Evolutionary conservation across 345 rosid species (phyloP).

Genomic region (Syzygium jambos): DNA sequence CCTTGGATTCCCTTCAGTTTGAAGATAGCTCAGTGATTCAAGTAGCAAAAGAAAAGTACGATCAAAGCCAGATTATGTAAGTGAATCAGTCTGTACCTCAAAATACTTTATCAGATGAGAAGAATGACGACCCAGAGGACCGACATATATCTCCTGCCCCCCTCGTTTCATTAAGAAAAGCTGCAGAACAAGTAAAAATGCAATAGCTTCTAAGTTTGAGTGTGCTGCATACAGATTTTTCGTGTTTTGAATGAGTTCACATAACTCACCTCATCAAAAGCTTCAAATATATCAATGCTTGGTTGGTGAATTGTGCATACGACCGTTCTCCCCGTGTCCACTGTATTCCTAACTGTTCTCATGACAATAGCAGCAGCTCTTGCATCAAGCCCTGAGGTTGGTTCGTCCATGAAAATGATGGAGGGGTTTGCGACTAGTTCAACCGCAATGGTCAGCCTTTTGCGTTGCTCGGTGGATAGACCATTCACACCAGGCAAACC

Average conservation of each 20-base stretch:
- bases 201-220: background rate
- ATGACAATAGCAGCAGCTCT: background rate
- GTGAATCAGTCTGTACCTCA: conserved; percentile 17
- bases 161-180: conserved; percentile 36
- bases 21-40: background rate
- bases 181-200: conserved; percentile 10
- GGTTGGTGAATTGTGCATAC: background rate
- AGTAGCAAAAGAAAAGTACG: background rate
- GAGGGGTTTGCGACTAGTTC: background rate
- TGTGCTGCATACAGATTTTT: background rate
- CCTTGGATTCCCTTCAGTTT: conserved; percentile 24
- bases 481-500: background rate
- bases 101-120: conserved; percentile 28
- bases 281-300: background rate
- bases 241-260: background rate
- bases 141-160: conserved; percentile 42
- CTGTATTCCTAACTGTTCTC: background rate
- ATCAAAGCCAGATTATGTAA: background rate
- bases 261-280: background rate
- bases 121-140: conserved; percentile 38
- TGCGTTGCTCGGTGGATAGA: background rate
- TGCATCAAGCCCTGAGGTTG: background rate
- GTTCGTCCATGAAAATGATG: background rate
- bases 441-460: background rate
- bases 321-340: background rate